Conservation (phyloP, 2,329 filamentous ascomycete genomes). For the Aureobasidium sp. region DNA sequence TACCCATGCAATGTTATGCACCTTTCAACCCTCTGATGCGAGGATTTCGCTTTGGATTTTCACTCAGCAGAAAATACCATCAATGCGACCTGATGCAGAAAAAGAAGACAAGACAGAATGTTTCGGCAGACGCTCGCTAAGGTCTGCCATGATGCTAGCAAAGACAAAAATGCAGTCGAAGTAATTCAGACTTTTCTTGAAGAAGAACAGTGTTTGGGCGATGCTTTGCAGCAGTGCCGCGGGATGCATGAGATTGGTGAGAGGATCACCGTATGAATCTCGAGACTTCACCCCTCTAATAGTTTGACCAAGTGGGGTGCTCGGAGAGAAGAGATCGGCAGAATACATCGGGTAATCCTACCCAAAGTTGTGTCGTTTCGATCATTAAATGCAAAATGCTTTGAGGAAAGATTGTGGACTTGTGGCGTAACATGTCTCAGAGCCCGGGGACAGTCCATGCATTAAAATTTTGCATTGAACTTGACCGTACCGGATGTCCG, state of each 20-base stretch:
- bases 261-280: neutral
- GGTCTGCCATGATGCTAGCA: neutral
- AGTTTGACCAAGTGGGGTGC: neutral
- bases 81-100: neutral
- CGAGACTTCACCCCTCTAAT: neutral
- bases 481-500: slow-evolving; percentile 1
- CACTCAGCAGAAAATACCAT: neutral
- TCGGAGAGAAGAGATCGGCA: no score
- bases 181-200: neutral
- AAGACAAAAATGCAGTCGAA: neutral
- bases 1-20: neutral
- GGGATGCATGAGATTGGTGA: neutral
- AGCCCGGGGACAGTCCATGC: slow-evolving; percentile 6
- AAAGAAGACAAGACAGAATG: neutral
- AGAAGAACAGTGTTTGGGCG: neutral
- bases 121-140: neutral
- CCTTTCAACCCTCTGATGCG: no score
- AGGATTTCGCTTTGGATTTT: neutral
- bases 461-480: slow-evolving; percentile 7
- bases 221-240: neutral
- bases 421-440: slow-evolving; percentile 2
- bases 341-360: neutral
- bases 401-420: neutral
- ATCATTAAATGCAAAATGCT: neutral
- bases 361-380: slow-evolving; percentile 17